Conservation (phyloP, 805 yeast genomes). For the Nakazawaea peltata region DNA sequence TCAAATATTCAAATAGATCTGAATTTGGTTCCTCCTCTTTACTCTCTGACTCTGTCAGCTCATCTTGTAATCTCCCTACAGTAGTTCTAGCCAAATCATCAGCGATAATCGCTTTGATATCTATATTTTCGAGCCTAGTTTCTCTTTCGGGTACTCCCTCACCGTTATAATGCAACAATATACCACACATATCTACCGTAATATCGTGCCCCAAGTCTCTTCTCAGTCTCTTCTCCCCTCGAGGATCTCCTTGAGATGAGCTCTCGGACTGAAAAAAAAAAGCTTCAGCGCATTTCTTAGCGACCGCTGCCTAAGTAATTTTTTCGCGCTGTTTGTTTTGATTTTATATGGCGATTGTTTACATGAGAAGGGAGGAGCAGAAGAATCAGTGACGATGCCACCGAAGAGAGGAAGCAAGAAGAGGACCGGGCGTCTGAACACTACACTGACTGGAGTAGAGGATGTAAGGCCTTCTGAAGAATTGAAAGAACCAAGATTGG, state of each 20-base stretch:
- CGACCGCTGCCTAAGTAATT: too few relatives aligned
- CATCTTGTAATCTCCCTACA: too few relatives aligned
- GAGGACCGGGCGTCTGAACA: neutral
- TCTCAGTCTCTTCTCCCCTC: neutral
- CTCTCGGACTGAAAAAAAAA: neutral
- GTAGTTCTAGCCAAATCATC: too few relatives aligned
- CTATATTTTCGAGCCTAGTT: too few relatives aligned
- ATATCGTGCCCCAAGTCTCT: too few relatives aligned
- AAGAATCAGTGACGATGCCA: slow-evolving; percentile 7
- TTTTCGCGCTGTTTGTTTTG: too few relatives aligned
- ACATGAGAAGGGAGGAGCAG: too few relatives aligned
- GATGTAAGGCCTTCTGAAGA: too few relatives aligned
- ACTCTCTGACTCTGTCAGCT: slow-evolving; percentile 14
- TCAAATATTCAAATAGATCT: too few relatives aligned
- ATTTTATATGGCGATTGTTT: too few relatives aligned
- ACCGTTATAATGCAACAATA: slow-evolving; percentile 29
- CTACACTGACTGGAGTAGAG: neutral
- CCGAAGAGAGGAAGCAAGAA: neutral
- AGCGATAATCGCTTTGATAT: too few relatives aligned
- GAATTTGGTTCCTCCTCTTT: slow-evolving; percentile 13
- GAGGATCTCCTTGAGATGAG: neutral
- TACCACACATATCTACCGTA: slow-evolving; percentile 54
- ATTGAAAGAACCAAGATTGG: slow-evolving; percentile 1
- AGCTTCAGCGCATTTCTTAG: too few relatives aligned
- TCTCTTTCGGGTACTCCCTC: neutral